Base-by-base conservation (phyloP, 768 basidiomycete genomes). In the Mycena belliarum region DNA sequence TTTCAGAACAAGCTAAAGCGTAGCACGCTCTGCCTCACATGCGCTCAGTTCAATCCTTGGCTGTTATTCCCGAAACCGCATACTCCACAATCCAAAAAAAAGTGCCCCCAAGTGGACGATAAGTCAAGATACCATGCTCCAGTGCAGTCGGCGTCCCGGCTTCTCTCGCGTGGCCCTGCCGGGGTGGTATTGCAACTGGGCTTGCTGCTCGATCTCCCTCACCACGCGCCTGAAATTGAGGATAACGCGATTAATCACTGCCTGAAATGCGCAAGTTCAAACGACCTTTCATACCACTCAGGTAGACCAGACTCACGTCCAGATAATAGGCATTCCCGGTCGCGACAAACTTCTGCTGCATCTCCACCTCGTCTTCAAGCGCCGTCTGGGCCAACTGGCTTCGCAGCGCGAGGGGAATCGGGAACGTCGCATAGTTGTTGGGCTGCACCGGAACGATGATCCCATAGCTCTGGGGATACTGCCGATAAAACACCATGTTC, bases 401-500 rank as follows among this genome's bases (percentile, higher is more conserved):
- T 23, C 59, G 25, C 28, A 55, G n/a, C 38, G 37, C 10, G 0
- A 15, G 26, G 14, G 47, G 35, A 23, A 55, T 42, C 21, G n/a
- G 7, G 8, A 40, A 60, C 11, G 45, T 47, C 4, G 33, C 38
- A n/a, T 46, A 35, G 16, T 28, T 26, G 37, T 25, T 50, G 9
- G 44, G 14, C 21, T 60, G 59, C 11, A 60, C 59, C 6, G 59
- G 59, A 1, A 60, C 4, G 1, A 60, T 37, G 37, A 60, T 21
- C 6, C 59, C 49, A 14, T 21, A 46, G 2, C 43, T 41, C 1
- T 51, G 38, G 7, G 49, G 21, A 20, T 60, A 55, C 43, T 43
- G 47, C 9, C 59, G 59, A 15, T 50, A 55, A 21, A 60, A 60
- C 7, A 60, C 49, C 38, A 60, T 24, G 24, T 60, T 60, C 44